phyloP scores from a whole-genome alignment of 805 yeast genomes.

The Nakazawaea molendinolei region DNA sequence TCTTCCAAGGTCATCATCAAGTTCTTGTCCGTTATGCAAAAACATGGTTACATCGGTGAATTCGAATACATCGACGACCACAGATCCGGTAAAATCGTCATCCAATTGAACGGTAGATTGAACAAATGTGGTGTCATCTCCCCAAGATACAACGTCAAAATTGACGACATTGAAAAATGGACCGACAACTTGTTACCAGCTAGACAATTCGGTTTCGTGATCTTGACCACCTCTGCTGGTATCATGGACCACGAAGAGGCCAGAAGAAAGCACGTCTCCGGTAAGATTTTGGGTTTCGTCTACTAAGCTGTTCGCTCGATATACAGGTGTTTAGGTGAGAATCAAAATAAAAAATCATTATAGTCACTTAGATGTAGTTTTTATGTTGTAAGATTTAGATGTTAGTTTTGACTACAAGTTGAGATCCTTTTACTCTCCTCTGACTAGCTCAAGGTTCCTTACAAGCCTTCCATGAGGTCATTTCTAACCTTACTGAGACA shows the following conservation, averaged over 20 bases:
- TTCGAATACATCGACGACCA: conserved; percentile 98
- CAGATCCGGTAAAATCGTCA: conserved; percentile 97
- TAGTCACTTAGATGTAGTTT: too few relatives aligned
- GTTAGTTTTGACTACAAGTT: too few relatives aligned
- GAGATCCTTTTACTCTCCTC: too few relatives aligned
- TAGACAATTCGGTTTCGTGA: conserved; percentile 97
- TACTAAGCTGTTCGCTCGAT: conserved; percentile 56
- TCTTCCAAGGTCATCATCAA: conserved; percentile 97
- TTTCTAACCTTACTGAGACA: too few relatives aligned
- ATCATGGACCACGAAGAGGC: conserved; percentile 99
- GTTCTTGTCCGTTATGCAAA: conserved; percentile 95
- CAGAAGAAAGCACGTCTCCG: conserved; percentile 99
- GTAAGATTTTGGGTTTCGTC: conserved; percentile 97
- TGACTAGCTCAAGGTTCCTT: too few relatives aligned
- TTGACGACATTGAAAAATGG: conserved; percentile 96
- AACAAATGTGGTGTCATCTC: conserved; percentile 99
- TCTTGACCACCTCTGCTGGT: conserved; percentile 98
- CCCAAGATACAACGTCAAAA: conserved; percentile 97
- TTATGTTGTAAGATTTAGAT: too few relatives aligned
- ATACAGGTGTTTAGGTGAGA: background rate
- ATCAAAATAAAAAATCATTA: conserved; percentile 1
- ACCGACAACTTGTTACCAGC: conserved; percentile 97
- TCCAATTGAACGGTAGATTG: conserved; percentile 95
- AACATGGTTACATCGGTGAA: conserved; percentile 97
- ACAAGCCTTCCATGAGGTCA: too few relatives aligned